Base-by-base conservation (phyloP, 306 rosid species). In the Lathyrus aphaca region DNA sequence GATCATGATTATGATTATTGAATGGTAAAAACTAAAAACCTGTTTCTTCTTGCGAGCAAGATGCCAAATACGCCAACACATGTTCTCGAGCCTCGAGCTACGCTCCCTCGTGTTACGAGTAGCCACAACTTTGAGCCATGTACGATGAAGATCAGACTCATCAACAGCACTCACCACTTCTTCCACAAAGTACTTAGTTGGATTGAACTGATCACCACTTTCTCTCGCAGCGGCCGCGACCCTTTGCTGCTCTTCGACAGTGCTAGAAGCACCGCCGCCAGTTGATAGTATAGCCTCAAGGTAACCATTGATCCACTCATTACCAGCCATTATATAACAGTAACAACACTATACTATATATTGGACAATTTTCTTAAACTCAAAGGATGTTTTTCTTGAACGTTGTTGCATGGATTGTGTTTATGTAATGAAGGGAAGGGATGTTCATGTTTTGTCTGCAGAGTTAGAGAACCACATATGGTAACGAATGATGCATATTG, bases 51-150 rank as follows among this genome's bases (percentile, higher is more conserved):
- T 92, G 67, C 98, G 89, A 6, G 98, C 78, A 64, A 92, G 98
- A 29, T 92, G 96, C 98, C 98, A 92, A 80, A 92, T 92, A 54
- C 98, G 91, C 98, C 98, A 92, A 77, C 98, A 92, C 98, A 92
- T 92, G 59, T 92, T 92, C 89, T 92, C 98, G 1, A 89, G 86
- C 80, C 98, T 84, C 5, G 96, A 89, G 77, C 98, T 86, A 0
- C 98, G 85, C 45, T 92, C 98, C 5, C 93, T 92, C 8, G 92
- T 86, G 77, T 89, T 88, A 74, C 98, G 88, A 17, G 98, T 92
- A 16, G 98, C 98, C 30, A 92, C 96, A 59, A 92, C 98, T 42
- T 92, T 92, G 71, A 92, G 85, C 98, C 98, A 92, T 3, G 98
- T 92, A 2, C 98, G 89, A 64, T 92, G 88, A 37, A 92, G 79